These are phyloP conservation scores for Agapanthus africanus DNA, from an alignment of 106 monocot species.

Conservation along the genomic window DNA sequence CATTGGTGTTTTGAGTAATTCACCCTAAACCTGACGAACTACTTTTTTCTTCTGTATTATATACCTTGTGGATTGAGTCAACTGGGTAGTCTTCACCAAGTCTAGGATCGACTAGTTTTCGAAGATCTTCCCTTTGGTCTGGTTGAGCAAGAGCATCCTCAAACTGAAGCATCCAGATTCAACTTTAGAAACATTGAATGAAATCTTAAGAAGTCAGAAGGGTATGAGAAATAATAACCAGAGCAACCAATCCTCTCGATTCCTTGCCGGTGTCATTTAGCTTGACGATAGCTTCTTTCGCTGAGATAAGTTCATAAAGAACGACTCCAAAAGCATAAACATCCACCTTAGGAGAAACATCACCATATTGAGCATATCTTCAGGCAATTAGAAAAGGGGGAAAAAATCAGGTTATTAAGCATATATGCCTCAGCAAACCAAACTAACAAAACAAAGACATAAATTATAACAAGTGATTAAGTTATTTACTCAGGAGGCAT, in stretches of 20 bases:
- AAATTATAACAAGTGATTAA: too few relatives aligned
- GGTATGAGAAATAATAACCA: constrained; percentile 36
- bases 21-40: too few relatives aligned
- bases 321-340: constrained; percentile 97
- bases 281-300: constrained; percentile 66
- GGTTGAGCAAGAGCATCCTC: constrained; percentile 38
- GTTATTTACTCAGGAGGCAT: constrained; percentile 90
- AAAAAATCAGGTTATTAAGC: too few relatives aligned
- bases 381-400: too few relatives aligned
- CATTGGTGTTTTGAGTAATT: too few relatives aligned
- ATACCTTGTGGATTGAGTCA: constrained; percentile 59
- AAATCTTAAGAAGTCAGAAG: constrained; percentile 15
- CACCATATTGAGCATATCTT: too few relatives aligned
- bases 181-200: not conserved
- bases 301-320: constrained; percentile 88
- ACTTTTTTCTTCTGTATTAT: too few relatives aligned
- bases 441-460: too few relatives aligned
- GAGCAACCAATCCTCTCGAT: constrained; percentile 46
- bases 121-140: constrained; percentile 42
- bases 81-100: constrained; percentile 50
- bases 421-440: too few relatives aligned
- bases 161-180: constrained; percentile 38
- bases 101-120: constrained; percentile 51
- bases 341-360: constrained; percentile 44
- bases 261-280: constrained; percentile 24